Conservation (phyloP, 495 filamentous ascomycete genomes). For the Podospora anserina region DNA sequence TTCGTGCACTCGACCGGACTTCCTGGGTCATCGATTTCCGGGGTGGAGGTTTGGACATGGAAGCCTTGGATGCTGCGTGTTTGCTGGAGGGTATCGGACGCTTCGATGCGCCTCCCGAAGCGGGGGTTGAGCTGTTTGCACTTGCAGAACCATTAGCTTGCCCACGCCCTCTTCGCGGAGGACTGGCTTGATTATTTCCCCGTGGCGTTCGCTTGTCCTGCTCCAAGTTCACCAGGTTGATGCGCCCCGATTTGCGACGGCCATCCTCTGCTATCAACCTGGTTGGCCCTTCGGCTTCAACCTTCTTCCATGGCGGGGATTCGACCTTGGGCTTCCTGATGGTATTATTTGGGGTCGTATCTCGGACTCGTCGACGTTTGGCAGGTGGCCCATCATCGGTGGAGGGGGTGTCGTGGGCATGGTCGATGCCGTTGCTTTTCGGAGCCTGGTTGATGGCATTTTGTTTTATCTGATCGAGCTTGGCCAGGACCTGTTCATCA, state of each 20-base stretch:
- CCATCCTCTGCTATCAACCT: conserved; percentile 73
- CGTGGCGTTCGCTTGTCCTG: conserved; percentile 60
- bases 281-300: conserved; percentile 81
- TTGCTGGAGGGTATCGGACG: conserved; percentile 24
- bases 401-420: conserved; percentile 11
- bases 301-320: conserved; percentile 94
- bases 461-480: conserved; percentile 6
- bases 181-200: conserved; percentile 33
- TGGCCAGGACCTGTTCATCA: conserved; percentile 1
- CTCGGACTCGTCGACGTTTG: conserved; percentile 69
- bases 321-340: conserved; percentile 45
- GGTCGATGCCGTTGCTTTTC: conserved; percentile 23
- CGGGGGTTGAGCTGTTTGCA: conserved; percentile 15
- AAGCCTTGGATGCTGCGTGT: conserved; percentile 16
- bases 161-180: conserved; percentile 16
- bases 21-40: conserved; percentile 23
- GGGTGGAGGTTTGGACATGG: conserved; percentile 18
- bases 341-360: conserved; percentile 36
- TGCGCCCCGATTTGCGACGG: conserved; percentile 78
- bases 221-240: conserved; percentile 70
- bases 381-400: conserved; percentile 54
- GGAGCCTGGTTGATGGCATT: conserved; percentile 12
- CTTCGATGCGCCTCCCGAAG: conserved; percentile 16
- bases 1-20: conserved; percentile 29
- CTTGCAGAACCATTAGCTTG: conserved; percentile 20